These are phyloP conservation scores for Boletus rubescentipes DNA, from an alignment of 768 basidiomycete genomes.

Conservation along the genomic window DNA sequence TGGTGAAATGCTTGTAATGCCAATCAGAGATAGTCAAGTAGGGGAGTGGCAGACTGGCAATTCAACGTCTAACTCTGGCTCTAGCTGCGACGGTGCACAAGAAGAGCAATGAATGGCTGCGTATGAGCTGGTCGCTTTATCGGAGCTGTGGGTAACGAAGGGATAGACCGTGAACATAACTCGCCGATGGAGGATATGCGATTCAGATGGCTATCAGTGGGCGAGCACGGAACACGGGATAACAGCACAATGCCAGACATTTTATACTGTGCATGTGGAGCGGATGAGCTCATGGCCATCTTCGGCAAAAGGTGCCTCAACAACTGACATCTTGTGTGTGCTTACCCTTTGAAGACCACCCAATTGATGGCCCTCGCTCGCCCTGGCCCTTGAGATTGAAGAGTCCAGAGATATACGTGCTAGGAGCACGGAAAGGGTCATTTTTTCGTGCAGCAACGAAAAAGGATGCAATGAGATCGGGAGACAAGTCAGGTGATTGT, in stretches of 20 bases:
- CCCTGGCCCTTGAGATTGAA: slow-evolving; percentile 26
- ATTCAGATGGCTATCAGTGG: neutral
- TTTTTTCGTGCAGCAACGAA: slow-evolving; percentile 20
- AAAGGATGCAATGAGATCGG: slow-evolving; percentile 15
- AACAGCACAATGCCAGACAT: neutral
- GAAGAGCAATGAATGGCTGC: slow-evolving; percentile 20
- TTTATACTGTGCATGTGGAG: neutral
- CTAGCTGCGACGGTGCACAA: slow-evolving; percentile 32
- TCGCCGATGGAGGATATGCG: neutral
- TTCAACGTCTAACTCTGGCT: slow-evolving; percentile 35
- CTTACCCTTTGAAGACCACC: slow-evolving; percentile 14
- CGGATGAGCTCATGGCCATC: slow-evolving; percentile 18
- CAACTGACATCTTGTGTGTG: neutral
- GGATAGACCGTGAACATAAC: neutral
- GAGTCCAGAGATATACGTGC: slow-evolving; percentile 32
- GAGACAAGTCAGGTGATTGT: slow-evolving; percentile 1
- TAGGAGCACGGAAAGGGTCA: slow-evolving; percentile 26
- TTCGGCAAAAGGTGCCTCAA: neutral
- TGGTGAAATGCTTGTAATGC: neutral
- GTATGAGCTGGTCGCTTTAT: slow-evolving; percentile 1
- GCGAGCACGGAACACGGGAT: neutral
- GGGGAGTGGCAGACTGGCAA: slow-evolving; percentile 16
- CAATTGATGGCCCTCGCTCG: slow-evolving; percentile 31
- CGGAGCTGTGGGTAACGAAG: neutral
- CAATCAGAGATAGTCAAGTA: neutral